phyloP scores from a whole-genome alignment of 1,139 yeast species.

The Protomyces inundatus region DNA sequence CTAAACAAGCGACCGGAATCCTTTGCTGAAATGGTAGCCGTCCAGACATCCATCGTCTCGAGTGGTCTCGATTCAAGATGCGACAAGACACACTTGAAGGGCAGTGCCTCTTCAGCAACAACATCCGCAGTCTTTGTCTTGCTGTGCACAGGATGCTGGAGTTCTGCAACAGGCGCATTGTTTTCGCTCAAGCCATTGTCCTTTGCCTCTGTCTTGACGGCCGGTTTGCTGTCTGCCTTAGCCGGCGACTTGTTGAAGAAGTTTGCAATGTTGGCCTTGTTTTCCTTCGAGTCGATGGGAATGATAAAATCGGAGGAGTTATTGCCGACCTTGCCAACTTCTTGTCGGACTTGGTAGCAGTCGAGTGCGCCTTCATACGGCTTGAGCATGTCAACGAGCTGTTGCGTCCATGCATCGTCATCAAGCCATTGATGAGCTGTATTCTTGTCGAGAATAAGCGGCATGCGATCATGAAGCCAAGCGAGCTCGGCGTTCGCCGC shows the following conservation, averaged over 20 bases:
- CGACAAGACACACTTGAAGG: slow-evolving; percentile 22
- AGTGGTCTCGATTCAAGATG: slow-evolving; percentile 25
- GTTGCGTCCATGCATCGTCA: slow-evolving; percentile 38
- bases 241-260: slow-evolving; percentile 22
- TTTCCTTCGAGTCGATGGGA: slow-evolving; percentile 21
- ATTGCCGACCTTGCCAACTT: slow-evolving; percentile 59
- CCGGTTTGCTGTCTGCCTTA: not conserved
- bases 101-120: slow-evolving; percentile 16
- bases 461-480: slow-evolving; percentile 76
- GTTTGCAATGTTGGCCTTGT: slow-evolving; percentile 24
- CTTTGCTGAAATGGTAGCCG: slow-evolving; percentile 13
- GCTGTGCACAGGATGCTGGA: not conserved
- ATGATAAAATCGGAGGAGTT: slow-evolving; percentile 40
- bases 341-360: slow-evolving; percentile 54
- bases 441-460: slow-evolving; percentile 49
- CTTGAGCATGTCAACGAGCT: slow-evolving; percentile 6
- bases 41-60: slow-evolving; percentile 28
- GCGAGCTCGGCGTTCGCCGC: slow-evolving; percentile 49
- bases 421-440: slow-evolving; percentile 62
- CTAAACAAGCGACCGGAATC: slow-evolving; percentile 9
- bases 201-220: not conserved
- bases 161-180: slow-evolving; percentile 19
- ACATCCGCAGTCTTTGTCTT: not conserved
- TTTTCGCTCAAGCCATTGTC: slow-evolving; percentile 12
- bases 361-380: slow-evolving; percentile 37